Evolutionary conservation across 305 asterid genomes (phyloP).

Genomic region (Fraxinus greggii): DNA sequence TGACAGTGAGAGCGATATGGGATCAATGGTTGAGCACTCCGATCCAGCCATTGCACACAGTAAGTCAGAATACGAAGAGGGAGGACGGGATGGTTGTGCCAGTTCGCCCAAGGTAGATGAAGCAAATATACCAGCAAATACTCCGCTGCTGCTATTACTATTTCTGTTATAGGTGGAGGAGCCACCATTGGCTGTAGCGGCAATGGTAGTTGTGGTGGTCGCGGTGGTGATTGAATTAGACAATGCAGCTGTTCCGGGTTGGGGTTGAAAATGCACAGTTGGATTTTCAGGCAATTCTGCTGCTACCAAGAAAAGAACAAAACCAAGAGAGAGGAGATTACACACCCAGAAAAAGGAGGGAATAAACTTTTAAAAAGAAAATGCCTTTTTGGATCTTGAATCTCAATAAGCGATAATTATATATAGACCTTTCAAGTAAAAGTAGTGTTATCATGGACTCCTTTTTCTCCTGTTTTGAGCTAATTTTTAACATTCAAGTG

Average conservation of each 20-base stretch:
- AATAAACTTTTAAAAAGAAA: constrained; percentile 16
- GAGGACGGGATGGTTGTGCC: constrained; percentile 21
- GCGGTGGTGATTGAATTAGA: constrained; percentile 17
- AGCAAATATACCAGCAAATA: constrained; percentile 36
- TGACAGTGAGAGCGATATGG: constrained; percentile 62
- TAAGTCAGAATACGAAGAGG: constrained; percentile 40
- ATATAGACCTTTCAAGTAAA: constrained; percentile 34
- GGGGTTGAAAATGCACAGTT: constrained; percentile 34
- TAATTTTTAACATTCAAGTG: not conserved
- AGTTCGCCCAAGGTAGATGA: constrained; percentile 26
- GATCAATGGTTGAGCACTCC: constrained; percentile 34
- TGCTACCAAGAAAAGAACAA: constrained; percentile 18
- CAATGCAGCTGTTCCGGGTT: constrained; percentile 25
- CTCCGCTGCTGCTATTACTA: constrained; percentile 24
- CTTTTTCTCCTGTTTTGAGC: constrained; percentile 17
- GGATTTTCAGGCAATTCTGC: constrained; percentile 73
- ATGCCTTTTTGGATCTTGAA: constrained; percentile 36
- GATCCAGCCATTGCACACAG: constrained; percentile 39
- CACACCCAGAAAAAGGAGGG: constrained; percentile 26
- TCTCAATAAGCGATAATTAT: constrained; percentile 38
- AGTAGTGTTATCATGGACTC: constrained; percentile 52
- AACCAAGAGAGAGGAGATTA: not conserved
- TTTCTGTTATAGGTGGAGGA: not conserved
- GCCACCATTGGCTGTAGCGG: constrained; percentile 9
- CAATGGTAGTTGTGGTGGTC: not conserved